Percentiles rank a stretch among this genome's conserved stretches.
Evolutionary conservation across 2,329 filamentous ascomycete species (phyloP).

Genomic region (Biscogniauxia sp.): DNA sequence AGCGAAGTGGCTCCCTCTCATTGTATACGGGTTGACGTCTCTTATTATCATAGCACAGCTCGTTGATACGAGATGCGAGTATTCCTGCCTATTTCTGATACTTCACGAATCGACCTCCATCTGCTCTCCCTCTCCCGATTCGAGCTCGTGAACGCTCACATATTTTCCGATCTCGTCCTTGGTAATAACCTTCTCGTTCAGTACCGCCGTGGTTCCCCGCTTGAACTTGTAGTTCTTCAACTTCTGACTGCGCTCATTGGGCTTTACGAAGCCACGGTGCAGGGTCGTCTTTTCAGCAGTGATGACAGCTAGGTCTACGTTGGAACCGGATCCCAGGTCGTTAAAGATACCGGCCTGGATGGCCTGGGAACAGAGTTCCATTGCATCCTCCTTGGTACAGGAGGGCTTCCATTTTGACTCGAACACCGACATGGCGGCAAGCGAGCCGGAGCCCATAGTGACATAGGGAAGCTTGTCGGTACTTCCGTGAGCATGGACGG

Average conservation of each 20-base stretch:
- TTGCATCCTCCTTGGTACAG: slow-evolving; percentile 68
- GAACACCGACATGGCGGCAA: slow-evolving; percentile 97
- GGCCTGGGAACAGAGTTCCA: slow-evolving; percentile 69
- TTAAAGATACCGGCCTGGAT: slow-evolving; percentile 98
- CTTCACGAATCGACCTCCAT: slow-evolving; percentile 66
- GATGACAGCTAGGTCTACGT: slow-evolving; percentile 95
- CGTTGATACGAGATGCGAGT: not conserved
- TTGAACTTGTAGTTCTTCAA: slow-evolving; percentile 89
- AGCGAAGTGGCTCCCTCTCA: not conserved
- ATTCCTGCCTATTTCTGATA: slow-evolving; percentile 1
- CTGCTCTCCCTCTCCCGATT: slow-evolving; percentile 62
- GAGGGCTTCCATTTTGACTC: slow-evolving; percentile 90
- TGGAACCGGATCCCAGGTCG: slow-evolving; percentile 93
- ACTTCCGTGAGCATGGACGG: slow-evolving; percentile 95
- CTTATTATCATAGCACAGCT: not conserved
- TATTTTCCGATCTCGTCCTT: slow-evolving; percentile 94
- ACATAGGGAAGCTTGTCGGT: slow-evolving; percentile 99
- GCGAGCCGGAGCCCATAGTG: slow-evolving; percentile 94
- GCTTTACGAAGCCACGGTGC: slow-evolving; percentile 87
- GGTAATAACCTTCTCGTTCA: slow-evolving; percentile 94
- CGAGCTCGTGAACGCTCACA: slow-evolving; percentile 82
- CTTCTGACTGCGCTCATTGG: slow-evolving; percentile 89
- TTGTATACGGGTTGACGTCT: not conserved
- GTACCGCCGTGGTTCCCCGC: slow-evolving; percentile 87
- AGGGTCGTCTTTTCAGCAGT: slow-evolving; percentile 92